Percentiles rank a stretch among this genome's conserved stretches.
Conservation (phyloP, 2,329 filamentous ascomycete species). For the Leptographium galeiforme region DNA sequence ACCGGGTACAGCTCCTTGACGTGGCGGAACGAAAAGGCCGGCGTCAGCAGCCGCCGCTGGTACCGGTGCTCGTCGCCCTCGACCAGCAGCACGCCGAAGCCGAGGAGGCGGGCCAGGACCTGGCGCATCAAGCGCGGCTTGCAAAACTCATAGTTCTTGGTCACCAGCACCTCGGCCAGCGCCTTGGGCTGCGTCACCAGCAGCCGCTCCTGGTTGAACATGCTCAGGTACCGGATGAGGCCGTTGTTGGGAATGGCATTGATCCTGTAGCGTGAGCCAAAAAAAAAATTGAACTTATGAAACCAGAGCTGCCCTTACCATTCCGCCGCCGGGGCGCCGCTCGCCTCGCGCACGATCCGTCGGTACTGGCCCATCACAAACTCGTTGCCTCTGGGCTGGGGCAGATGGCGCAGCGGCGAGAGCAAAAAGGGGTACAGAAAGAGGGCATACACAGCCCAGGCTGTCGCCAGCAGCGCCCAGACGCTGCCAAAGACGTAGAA, state of each 20-base stretch:
- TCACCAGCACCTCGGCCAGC: constrained; percentile 56
- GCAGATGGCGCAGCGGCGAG: constrained; percentile 35
- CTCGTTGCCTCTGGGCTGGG: constrained; percentile 27
- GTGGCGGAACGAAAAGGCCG: constrained; percentile 75
- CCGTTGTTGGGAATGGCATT: constrained; percentile 52
- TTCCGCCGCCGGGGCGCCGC: constrained; percentile 30
- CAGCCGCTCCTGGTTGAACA: constrained; percentile 51
- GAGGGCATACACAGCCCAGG: constrained; percentile 26
- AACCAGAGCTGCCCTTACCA: constrained; percentile 25
- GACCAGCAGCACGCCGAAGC: constrained; percentile 61
- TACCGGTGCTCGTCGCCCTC: constrained; percentile 85
- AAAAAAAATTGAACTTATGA: no score
- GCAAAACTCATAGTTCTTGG: constrained; percentile 55
- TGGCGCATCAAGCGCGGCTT: constrained; percentile 44
- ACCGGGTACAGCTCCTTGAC: constrained; percentile 72
- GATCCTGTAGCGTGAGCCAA: constrained; percentile 30
- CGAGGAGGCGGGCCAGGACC: constrained; percentile 50
- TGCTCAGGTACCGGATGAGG: constrained; percentile 50
- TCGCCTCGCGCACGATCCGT: constrained; percentile 24
- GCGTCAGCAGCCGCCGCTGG: constrained; percentile 66
- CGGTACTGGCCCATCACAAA: constrained; percentile 35
- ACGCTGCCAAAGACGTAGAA: constrained; percentile 23
- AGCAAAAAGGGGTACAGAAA: constrained; percentile 35
- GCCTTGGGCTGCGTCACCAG: constrained; percentile 48
- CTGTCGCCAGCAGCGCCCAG: constrained; percentile 22